These are phyloP conservation scores for Trichoderma atroviride DNA, from an alignment of 2,329 filamentous ascomycete genomes.

Conservation along the genomic window DNA sequence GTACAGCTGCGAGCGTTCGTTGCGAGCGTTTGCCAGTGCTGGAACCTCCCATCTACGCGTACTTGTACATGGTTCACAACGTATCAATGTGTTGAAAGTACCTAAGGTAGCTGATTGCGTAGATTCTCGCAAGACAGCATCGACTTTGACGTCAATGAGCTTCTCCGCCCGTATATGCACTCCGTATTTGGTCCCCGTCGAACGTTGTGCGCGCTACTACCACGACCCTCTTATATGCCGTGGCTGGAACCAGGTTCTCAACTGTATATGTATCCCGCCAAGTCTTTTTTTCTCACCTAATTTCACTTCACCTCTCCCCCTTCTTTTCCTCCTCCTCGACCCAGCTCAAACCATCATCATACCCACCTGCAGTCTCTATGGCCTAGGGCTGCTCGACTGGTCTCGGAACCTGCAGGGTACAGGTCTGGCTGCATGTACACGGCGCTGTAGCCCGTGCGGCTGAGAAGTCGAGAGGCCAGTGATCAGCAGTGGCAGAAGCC, in stretches of 20 bases:
- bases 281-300: neutral
- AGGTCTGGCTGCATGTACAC: neutral
- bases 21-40: neutral
- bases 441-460: conserved; percentile 15
- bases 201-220: conserved; percentile 1
- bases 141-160: conserved; percentile 16
- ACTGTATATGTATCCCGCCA: neutral
- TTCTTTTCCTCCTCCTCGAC: neutral
- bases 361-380: neutral
- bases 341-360: neutral
- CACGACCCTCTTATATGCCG: neutral
- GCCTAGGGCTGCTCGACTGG: neutral
- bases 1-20: neutral
- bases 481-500: conserved; percentile 20
- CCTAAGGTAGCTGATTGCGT: no score
- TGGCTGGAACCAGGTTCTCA: neutral
- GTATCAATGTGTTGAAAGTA: no score
- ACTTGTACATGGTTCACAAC: neutral
- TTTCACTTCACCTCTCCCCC: no score
- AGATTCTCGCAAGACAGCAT: neutral
- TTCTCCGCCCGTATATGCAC: conserved; percentile 7
- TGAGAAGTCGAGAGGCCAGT: conserved; percentile 3
- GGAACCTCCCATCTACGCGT: neutral
- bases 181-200: neutral
- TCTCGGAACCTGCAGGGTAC: neutral